These are phyloP conservation scores for Diversispora eburnea DNA, from an alignment of 192 early-diverging fungal species.

Conservation along the genomic window DNA sequence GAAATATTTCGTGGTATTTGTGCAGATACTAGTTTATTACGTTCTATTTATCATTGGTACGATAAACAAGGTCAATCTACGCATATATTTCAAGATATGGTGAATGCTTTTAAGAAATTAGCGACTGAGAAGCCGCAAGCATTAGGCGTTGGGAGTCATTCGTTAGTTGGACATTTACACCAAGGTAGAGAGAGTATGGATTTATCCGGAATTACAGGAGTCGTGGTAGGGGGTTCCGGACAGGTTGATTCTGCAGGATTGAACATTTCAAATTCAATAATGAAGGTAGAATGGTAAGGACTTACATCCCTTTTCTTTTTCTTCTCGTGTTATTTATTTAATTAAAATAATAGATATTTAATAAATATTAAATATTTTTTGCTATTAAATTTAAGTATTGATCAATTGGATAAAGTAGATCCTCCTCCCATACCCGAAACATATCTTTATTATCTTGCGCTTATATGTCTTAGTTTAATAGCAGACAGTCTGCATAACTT, in stretches of 20 bases:
- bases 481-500: constrained; percentile 69
- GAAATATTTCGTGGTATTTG: constrained; percentile 75
- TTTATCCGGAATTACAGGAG: constrained; percentile 16
- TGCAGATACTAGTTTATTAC: constrained; percentile 56
- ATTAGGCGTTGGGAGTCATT: constrained; percentile 43
- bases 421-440: constrained; percentile 85
- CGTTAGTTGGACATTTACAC: constrained; percentile 26
- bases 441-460: constrained; percentile 77
- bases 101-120: constrained; percentile 70
- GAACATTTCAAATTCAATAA: constrained; percentile 48
- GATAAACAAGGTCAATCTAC: constrained; percentile 71
- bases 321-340: not conserved
- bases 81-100: constrained; percentile 78
- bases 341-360: not conserved
- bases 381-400: constrained; percentile 50
- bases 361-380: not conserved
- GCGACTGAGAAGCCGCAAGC: constrained; percentile 67
- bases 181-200: constrained; percentile 42
- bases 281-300: constrained; percentile 69
- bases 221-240: not conserved
- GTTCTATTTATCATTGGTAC: constrained; percentile 69
- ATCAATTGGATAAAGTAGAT: constrained; percentile 91
- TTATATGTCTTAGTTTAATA: constrained; percentile 64
- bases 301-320: constrained; percentile 3
- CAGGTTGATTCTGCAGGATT: constrained; percentile 39